Evolutionary conservation across 352 stramenopile species (phyloP), one percentile per base, ranked within the genome.

Genomic region (Pythium phragmiticola): DNA sequence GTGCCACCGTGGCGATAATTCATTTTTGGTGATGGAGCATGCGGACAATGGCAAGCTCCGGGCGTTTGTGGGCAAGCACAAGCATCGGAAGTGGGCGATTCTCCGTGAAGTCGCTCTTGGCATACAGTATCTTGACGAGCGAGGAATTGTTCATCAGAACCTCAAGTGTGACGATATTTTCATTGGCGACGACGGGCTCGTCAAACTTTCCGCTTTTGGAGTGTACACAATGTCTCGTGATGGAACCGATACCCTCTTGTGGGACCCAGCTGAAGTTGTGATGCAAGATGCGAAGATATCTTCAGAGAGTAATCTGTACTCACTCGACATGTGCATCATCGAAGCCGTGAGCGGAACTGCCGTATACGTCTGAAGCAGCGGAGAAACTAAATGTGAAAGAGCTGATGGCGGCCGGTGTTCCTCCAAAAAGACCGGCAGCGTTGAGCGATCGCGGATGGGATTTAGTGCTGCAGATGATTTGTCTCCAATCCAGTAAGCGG

Each of bases 51-150:
- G 28, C 21, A 51, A 43, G 13, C 26, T 67, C 36, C 60, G 52
- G 6, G 49, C 41, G 8, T 57, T 36, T 21, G 4, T 67, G 28
- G 28, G 12, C 9, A 6, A 51, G 4, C 50, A 78, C 45, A 66
- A 55, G 37, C 56, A 65, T 65, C 23, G 62, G 6, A 58, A 60
- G 3, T 76, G 69, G 66, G 23, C 45, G 4, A 63, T 68, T 0
- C 73, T 88, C 17, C 72, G 80, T 42, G 57, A 86, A 42, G 65
- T 68, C 1, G 69, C 74, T 7, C 39, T 80, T 7, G 88, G 82
- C 1, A 56, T 97, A 4, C 53, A 68, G 42, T 96, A 92, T 60
- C 68, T 97, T 17, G 87, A 97, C 64, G 60, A 65, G 23, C 57
- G 75, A 23, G 66, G 67, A 14, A 58, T 82, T 13, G 60, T 92